Percentiles rank a stretch among this genome's conserved stretches.
phyloP scores from a whole-genome alignment of 768 basidiomycete species.

The Gautieria morchelliformis region DNA sequence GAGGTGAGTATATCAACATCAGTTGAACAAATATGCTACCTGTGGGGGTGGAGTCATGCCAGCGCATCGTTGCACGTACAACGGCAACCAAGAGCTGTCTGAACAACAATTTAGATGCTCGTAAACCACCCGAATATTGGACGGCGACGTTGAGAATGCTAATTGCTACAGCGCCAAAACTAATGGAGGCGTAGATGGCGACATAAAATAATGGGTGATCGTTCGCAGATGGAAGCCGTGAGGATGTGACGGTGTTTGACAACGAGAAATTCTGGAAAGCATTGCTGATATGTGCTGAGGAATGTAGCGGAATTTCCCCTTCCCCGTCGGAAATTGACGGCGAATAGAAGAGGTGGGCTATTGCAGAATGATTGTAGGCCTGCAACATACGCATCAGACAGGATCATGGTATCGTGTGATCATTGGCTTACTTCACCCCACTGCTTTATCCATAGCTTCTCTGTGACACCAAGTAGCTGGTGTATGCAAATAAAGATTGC shows the following conservation, averaged over 20 bases:
- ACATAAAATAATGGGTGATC: slow-evolving; percentile 66
- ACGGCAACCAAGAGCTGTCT: slow-evolving; percentile 56
- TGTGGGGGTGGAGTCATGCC: slow-evolving; percentile 76
- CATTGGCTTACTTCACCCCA: slow-evolving; percentile 23
- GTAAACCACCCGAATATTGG: slow-evolving; percentile 52
- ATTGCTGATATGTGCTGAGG: neutral
- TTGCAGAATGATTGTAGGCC: neutral
- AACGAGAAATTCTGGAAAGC: slow-evolving; percentile 2
- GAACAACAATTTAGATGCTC: slow-evolving; percentile 29
- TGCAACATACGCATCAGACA: neutral
- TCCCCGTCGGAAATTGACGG: slow-evolving; percentile 1
- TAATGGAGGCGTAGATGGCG: slow-evolving; percentile 54
- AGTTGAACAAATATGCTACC: slow-evolving; percentile 27
- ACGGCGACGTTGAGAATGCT: slow-evolving; percentile 37
- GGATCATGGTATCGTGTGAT: neutral
- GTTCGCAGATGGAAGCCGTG: slow-evolving; percentile 28
- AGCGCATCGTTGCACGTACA: slow-evolving; percentile 75
- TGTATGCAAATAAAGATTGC: slow-evolving; percentile 8
- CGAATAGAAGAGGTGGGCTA: neutral
- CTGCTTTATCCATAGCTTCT: slow-evolving; percentile 68
- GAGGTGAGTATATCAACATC: slow-evolving; percentile 2
- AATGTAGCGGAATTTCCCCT: neutral
- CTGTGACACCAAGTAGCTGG: slow-evolving; percentile 42
- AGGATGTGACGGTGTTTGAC: neutral
- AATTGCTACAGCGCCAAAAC: slow-evolving; percentile 37